These are phyloP conservation scores for Talaromyces atroroseus DNA, from an alignment of 2,329 filamentous ascomycete genomes.

Conservation along the genomic window DNA sequence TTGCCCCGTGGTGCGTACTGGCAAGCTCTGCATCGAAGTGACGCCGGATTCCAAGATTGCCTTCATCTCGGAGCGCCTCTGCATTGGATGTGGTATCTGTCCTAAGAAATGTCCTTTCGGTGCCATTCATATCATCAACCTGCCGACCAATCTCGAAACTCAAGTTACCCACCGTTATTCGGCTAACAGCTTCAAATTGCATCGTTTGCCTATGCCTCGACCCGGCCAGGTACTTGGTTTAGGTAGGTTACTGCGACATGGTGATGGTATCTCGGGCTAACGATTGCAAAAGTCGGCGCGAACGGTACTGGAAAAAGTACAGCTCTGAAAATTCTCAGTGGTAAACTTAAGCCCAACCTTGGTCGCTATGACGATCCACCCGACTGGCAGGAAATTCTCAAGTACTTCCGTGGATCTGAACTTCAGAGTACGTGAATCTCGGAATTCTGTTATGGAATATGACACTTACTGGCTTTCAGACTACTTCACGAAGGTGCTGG, in stretches of 20 bases:
- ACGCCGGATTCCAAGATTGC: conserved; percentile 81
- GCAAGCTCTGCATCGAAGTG: conserved; percentile 97
- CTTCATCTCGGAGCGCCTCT: conserved; percentile 94
- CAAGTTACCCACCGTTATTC: conserved; percentile 98
- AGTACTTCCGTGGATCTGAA: conserved; percentile 96
- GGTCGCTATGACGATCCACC: conserved; percentile 93
- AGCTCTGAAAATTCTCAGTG: conserved; percentile 96
- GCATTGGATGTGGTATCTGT: conserved; percentile 98
- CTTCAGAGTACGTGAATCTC: conserved; percentile 69
- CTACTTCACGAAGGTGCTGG: conserved; percentile 97
- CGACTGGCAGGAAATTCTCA: conserved; percentile 98
- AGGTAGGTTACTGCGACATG: conserved; percentile 5
- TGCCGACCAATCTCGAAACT: conserved; percentile 97
- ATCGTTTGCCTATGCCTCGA: conserved; percentile 90
- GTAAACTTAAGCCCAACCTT: conserved; percentile 97
- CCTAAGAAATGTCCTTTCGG: conserved; percentile 98
- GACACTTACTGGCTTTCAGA: conserved; percentile 48
- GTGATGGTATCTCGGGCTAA: conserved; percentile 1
- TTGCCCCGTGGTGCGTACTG: conserved; percentile 92
- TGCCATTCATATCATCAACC: conserved; percentile 99
- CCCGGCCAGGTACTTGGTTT: conserved; percentile 93
- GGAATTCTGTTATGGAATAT: background rate
- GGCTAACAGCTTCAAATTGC: conserved; percentile 99
- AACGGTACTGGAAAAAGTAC: conserved; percentile 99
- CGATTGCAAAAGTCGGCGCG: conserved; percentile 65